These are phyloP conservation scores for Litsea cubeba DNA, from an alignment of 164 flowering plant species.

Conservation along the genomic window DNA sequence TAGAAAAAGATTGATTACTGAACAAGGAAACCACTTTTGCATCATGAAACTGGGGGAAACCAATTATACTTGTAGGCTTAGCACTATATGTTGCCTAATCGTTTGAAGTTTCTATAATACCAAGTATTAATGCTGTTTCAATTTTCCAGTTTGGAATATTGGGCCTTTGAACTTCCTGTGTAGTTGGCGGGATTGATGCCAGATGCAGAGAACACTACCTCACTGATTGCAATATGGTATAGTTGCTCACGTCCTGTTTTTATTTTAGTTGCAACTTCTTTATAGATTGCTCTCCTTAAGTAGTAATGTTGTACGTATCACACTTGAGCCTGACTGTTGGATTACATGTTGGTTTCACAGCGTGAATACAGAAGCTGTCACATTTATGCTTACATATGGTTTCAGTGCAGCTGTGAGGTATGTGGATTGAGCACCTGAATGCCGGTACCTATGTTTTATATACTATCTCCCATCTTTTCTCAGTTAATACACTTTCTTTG, in stretches of 20 bases:
- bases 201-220: slow-evolving; percentile 57
- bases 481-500: neutral
- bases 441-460: neutral
- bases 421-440: neutral
- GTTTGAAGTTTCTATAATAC: neutral
- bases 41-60: too few species aligned
- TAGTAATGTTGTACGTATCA: neutral
- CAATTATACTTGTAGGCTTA: too few species aligned
- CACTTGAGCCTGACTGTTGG: neutral
- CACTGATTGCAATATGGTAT: slow-evolving; percentile 88
- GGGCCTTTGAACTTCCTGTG: slow-evolving; percentile 92
- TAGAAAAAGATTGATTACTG: too few species aligned
- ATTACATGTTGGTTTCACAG: slow-evolving; percentile 28
- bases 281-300: neutral
- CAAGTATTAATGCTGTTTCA: slow-evolving; percentile 18
- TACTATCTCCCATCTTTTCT: neutral
- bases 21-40: too few species aligned
- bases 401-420: slow-evolving; percentile 93
- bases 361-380: slow-evolving; percentile 74
- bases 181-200: slow-evolving; percentile 81
- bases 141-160: slow-evolving; percentile 68
- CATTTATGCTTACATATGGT: slow-evolving; percentile 73
- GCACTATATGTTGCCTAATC: neutral
- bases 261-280: neutral
- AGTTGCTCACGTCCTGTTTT: neutral